Evolutionary conservation across 2,329 filamentous ascomycete species (phyloP).

Genomic region (Calonectria ilicicola): DNA sequence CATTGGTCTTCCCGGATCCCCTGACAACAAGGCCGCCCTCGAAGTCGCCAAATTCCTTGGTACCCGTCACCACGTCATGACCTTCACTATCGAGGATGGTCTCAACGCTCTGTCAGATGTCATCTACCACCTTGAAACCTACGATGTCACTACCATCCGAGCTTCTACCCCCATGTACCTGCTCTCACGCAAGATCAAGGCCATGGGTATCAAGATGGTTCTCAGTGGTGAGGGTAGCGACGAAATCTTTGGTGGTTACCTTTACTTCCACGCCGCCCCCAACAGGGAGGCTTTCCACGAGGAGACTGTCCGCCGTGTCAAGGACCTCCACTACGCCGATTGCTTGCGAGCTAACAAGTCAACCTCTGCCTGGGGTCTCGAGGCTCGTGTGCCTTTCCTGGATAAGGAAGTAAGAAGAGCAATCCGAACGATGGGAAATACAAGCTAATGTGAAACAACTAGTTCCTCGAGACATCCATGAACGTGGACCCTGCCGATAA

Average conservation of each 20-base stretch:
- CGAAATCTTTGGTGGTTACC: constrained; percentile 98
- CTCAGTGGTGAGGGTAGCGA: constrained; percentile 96
- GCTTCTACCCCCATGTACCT: constrained; percentile 99
- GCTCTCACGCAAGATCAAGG: constrained; percentile 98
- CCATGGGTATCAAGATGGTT: constrained; percentile 99
- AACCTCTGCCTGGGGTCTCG: constrained; percentile 96
- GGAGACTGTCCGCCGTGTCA: constrained; percentile 93
- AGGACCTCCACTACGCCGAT: constrained; percentile 97
- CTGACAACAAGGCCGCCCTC: constrained; percentile 90
- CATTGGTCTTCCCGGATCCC: constrained; percentile 92
- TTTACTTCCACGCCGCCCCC: constrained; percentile 97
- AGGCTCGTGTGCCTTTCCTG: constrained; percentile 97
- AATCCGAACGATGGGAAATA: neutral
- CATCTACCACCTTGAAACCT: constrained; percentile 97
- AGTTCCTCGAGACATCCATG: constrained; percentile 94
- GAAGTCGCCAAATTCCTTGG: constrained; percentile 97
- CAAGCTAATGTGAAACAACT: constrained; percentile 33
- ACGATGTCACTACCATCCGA: constrained; percentile 98
- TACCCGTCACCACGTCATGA: constrained; percentile 98
- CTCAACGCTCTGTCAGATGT: constrained; percentile 97
- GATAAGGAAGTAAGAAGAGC: constrained; percentile 79
- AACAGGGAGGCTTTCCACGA: constrained; percentile 93
- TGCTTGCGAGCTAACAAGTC: constrained; percentile 99
- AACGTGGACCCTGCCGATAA: constrained; percentile 94
- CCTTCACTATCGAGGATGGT: constrained; percentile 97